Percentiles rank a stretch among this genome's conserved stretches.
These are phyloP conservation scores for Fusarium succisae DNA, from an alignment of 2,329 filamentous ascomycete species.

Conservation along the genomic window DNA sequence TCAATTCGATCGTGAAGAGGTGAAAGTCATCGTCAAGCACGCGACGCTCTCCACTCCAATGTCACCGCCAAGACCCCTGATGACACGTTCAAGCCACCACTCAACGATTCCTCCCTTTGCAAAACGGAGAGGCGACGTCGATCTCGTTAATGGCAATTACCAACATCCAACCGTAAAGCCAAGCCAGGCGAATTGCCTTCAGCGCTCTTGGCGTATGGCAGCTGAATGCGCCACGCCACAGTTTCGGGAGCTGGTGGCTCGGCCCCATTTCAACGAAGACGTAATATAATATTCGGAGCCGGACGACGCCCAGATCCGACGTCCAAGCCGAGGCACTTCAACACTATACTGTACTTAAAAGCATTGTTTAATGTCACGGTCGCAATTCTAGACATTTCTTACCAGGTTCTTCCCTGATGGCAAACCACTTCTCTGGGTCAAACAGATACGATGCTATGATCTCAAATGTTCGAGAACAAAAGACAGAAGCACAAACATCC, in stretches of 20 bases:
- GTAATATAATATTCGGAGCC: slow-evolving; percentile 12
- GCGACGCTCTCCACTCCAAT: not conserved
- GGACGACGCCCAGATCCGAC: slow-evolving; percentile 11
- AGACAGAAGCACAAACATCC: not conserved
- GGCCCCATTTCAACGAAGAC: not conserved
- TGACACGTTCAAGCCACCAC: not conserved
- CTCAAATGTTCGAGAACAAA: not conserved
- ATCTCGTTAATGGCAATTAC: not conserved
- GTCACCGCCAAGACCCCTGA: not conserved
- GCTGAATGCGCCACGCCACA: slow-evolving; percentile 19
- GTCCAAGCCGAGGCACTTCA: slow-evolving; percentile 4
- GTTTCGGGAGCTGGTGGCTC: not conserved
- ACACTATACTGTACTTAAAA: not conserved
- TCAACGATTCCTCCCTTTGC: not conserved
- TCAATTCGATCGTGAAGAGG: too few species aligned
- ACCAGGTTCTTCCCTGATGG: not conserved
- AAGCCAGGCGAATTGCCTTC: not conserved
- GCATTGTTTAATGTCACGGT: not conserved
- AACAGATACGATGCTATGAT: not conserved
- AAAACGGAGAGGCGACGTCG: not conserved
- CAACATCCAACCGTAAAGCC: not conserved
- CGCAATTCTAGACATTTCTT: not conserved
- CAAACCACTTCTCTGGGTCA: not conserved
- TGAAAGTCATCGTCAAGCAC: not conserved
- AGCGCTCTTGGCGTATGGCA: not conserved